Conservation (phyloP, 768 basidiomycete species). For the Solioccasus polychromus region DNA sequence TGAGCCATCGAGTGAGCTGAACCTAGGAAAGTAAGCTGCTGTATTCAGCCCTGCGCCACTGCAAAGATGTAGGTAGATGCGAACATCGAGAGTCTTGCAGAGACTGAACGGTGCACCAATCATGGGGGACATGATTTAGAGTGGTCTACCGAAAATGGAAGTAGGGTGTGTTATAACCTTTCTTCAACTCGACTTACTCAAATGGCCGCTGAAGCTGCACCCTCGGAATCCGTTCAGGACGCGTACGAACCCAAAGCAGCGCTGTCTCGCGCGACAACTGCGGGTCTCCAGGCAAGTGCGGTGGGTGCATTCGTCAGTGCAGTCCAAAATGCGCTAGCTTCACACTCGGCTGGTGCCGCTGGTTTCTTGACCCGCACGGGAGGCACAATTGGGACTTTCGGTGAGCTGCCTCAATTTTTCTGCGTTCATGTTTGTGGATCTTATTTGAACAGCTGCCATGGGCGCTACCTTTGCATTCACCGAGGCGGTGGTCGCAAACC, state of each 20-base stretch:
- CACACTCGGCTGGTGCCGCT: slow-evolving; percentile 74
- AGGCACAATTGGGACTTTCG: slow-evolving; percentile 88
- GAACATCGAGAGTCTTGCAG: slow-evolving; percentile 42
- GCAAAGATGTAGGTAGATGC: slow-evolving; percentile 25
- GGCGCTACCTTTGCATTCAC: slow-evolving; percentile 83
- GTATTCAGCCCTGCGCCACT: slow-evolving; percentile 9
- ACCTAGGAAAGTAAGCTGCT: slow-evolving; percentile 33
- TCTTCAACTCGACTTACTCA: slow-evolving; percentile 9
- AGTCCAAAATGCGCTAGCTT: slow-evolving; percentile 77
- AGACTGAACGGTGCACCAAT: slow-evolving; percentile 48
- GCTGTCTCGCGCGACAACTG: slow-evolving; percentile 51
- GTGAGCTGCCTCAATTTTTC: slow-evolving; percentile 43
- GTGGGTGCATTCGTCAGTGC: slow-evolving; percentile 69
- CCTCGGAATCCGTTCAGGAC: slow-evolving; percentile 14
- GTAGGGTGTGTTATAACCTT: slow-evolving; percentile 1
- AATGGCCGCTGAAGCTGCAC: slow-evolving; percentile 24
- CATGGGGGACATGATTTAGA: slow-evolving; percentile 29
- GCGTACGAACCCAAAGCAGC: slow-evolving; percentile 51
- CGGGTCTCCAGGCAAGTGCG: slow-evolving; percentile 61
- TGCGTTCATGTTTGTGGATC: slow-evolving; percentile 1
- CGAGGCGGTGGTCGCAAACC: slow-evolving; percentile 78
- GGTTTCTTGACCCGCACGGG: slow-evolving; percentile 88
- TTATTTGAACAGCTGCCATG: slow-evolving; percentile 66
- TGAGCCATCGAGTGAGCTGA: slow-evolving; percentile 38
- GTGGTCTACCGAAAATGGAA: slow-evolving; percentile 24